A percentile compares a stretch with the other conserved stretches of the same genome.
phyloP scores from a whole-genome alignment of 2,329 filamentous ascomycete genomes.

The Paraphoma chrysanthemicola region DNA sequence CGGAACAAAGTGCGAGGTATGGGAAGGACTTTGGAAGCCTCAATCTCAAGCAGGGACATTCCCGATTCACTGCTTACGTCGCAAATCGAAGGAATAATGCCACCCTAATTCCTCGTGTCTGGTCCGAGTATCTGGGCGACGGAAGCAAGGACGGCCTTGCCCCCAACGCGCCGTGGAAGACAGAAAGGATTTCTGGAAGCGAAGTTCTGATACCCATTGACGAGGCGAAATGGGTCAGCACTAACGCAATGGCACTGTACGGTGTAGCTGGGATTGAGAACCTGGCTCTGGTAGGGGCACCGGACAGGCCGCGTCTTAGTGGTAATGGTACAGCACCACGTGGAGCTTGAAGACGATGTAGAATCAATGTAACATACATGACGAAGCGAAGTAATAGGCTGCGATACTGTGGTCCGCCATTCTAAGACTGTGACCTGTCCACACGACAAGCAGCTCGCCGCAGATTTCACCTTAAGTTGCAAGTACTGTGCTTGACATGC shows the following conservation, averaged over 20 bases:
- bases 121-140: slow-evolving; percentile 61
- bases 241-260: slow-evolving; percentile 65
- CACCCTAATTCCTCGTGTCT: slow-evolving; percentile 59
- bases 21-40: slow-evolving; percentile 56
- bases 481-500: no score
- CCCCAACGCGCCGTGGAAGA: slow-evolving; percentile 55
- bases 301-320: slow-evolving; percentile 17
- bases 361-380: background rate
- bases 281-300: slow-evolving; percentile 51
- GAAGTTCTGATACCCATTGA: slow-evolving; percentile 57
- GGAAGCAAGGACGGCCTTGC: slow-evolving; percentile 40
- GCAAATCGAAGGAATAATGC: slow-evolving; percentile 54
- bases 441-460: no score
- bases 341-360: background rate
- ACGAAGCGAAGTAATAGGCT: no score
- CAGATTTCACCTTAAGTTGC: no score
- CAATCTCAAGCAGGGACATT: slow-evolving; percentile 64
- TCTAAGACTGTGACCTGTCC: no score
- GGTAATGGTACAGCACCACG: slow-evolving; percentile 15
- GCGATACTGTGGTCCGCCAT: no score
- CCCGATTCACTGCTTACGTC: slow-evolving; percentile 64
- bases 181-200: slow-evolving; percentile 52
- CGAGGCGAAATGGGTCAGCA: slow-evolving; percentile 65
- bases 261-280: slow-evolving; percentile 65
- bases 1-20: slow-evolving; percentile 62